phyloP scores from a whole-genome alignment of 371 early-diverging fungal species.

The Circinella minor region DNA sequence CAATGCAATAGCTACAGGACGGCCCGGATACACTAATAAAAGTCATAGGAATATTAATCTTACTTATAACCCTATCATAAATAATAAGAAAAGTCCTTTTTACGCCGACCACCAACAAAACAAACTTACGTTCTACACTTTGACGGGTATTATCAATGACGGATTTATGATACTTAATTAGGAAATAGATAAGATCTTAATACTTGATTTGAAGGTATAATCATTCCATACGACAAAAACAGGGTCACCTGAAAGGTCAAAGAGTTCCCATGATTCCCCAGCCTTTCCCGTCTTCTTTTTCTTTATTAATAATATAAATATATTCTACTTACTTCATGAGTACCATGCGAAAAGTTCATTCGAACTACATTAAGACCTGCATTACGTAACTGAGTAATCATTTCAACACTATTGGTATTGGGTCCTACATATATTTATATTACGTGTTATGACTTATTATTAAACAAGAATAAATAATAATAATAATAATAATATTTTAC shows the following conservation, averaged over 20 bases:
- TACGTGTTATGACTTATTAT: background rate
- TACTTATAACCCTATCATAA: no score
- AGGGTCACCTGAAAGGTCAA: background rate
- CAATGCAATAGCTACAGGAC: slow-evolving; percentile 84
- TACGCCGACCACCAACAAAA: no score
- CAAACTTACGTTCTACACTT: slow-evolving; percentile 54
- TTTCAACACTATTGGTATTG: slow-evolving; percentile 79
- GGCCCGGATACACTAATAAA: slow-evolving; percentile 47
- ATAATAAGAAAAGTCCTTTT: no score
- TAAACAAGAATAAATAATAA: no score
- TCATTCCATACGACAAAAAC: background rate
- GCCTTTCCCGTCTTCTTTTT: slow-evolving; percentile 11
- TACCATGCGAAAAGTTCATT: slow-evolving; percentile 94
- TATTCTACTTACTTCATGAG: slow-evolving; percentile 63
- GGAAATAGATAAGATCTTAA: background rate
- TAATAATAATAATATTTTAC: no score
- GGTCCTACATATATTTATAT: slow-evolving; percentile 48
- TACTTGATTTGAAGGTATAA: background rate
- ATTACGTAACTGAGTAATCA: slow-evolving; percentile 80
- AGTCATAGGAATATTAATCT: no score
- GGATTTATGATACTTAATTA: slow-evolving; percentile 74
- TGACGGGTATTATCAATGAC: slow-evolving; percentile 80
- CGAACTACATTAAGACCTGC: slow-evolving; percentile 96
- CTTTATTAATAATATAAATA: background rate
- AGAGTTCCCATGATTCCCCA: slow-evolving; percentile 7